phyloP scores from a whole-genome alignment of 208 protist genomes.

The Leptomonas seymouri region DNA sequence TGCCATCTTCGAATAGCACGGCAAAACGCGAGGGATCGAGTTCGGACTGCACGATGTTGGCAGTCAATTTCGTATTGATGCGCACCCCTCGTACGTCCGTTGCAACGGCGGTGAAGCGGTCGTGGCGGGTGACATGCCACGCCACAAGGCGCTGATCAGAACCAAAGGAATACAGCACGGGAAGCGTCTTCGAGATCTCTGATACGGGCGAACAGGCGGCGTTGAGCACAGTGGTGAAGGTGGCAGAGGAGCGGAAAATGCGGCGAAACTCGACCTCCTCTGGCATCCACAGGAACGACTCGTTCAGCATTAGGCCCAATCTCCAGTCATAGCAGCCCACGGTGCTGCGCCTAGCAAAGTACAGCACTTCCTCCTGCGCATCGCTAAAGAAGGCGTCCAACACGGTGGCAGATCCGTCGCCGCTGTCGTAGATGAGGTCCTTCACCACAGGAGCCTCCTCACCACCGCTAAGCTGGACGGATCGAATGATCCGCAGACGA shows the following conservation, averaged over 20 bases:
- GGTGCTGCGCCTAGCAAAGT: conserved; percentile 68
- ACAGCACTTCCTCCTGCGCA: conserved; percentile 69
- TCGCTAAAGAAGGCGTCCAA: conserved; percentile 86
- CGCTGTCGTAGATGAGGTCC: conserved; percentile 75
- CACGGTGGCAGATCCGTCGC: conserved; percentile 61
- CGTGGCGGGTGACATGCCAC: conserved; percentile 59
- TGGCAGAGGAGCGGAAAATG: conserved; percentile 66
- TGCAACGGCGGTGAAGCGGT: conserved; percentile 56
- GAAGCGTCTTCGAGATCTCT: conserved; percentile 21
- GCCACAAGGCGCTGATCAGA: conserved; percentile 77
- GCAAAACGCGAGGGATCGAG: conserved; percentile 54
- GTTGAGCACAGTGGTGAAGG: background rate
- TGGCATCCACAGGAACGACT: conserved; percentile 71
- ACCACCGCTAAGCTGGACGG: conserved; percentile 33
- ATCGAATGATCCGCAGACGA: conserved; percentile 58
- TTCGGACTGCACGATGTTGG: conserved; percentile 70
- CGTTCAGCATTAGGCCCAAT: conserved; percentile 66
- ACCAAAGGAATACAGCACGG: conserved; percentile 80
- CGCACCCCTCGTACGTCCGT: conserved; percentile 72
- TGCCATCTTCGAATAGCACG: conserved; percentile 80
- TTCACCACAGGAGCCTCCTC: conserved; percentile 32
- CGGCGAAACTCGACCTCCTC: conserved; percentile 73
- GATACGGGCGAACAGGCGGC: background rate
- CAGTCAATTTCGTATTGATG: conserved; percentile 59
- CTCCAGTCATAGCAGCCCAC: conserved; percentile 86